Evolutionary conservation across 129 eudicot genomes (phyloP).

Genomic region (Helianthus tuberosus): DNA sequence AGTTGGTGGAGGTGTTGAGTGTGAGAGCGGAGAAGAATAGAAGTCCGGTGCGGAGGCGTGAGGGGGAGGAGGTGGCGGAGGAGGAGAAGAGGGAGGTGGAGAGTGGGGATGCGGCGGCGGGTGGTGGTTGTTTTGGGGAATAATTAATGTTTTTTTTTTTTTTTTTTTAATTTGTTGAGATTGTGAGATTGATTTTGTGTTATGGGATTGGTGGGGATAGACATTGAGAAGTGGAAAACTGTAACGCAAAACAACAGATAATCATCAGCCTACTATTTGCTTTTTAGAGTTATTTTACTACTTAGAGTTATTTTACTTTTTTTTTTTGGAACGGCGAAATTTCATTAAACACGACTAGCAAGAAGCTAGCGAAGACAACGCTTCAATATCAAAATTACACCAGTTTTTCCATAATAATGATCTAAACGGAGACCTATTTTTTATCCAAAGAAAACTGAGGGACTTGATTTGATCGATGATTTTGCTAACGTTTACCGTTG

Average conservation of each 20-base stretch:
- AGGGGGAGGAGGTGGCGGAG: slow-evolving; percentile 23
- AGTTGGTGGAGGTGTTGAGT: slow-evolving; percentile 58
- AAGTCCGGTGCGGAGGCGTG: neutral
- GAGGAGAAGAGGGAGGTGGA: slow-evolving; percentile 84
- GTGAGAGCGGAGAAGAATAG: slow-evolving; percentile 47
- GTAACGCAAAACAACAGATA: slow-evolving; percentile 36
- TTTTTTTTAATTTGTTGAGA: slow-evolving; percentile 15
- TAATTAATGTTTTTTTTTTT: neutral
- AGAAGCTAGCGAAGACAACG: too few relatives aligned
- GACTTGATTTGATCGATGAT: too few relatives aligned
- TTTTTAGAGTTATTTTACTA: neutral
- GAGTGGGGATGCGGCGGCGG: slow-evolving; percentile 29
- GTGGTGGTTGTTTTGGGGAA: slow-evolving; percentile 20
- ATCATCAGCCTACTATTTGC: slow-evolving; percentile 6
- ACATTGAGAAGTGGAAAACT: slow-evolving; percentile 57
- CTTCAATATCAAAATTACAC: too few relatives aligned
- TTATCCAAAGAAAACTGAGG: too few relatives aligned
- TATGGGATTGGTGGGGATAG: slow-evolving; percentile 36
- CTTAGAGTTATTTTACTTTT: too few relatives aligned
- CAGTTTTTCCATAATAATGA: too few relatives aligned
- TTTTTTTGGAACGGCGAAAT: too few relatives aligned
- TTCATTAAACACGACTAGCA: too few relatives aligned
- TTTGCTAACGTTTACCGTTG: too few relatives aligned
- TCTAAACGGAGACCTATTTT: too few relatives aligned
- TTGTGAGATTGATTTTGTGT: neutral